A percentile compares a stretch with the other conserved stretches of the same genome.
phyloP scores from a whole-genome alignment of 768 basidiomycete species.

The Termitomyces sp. region DNA sequence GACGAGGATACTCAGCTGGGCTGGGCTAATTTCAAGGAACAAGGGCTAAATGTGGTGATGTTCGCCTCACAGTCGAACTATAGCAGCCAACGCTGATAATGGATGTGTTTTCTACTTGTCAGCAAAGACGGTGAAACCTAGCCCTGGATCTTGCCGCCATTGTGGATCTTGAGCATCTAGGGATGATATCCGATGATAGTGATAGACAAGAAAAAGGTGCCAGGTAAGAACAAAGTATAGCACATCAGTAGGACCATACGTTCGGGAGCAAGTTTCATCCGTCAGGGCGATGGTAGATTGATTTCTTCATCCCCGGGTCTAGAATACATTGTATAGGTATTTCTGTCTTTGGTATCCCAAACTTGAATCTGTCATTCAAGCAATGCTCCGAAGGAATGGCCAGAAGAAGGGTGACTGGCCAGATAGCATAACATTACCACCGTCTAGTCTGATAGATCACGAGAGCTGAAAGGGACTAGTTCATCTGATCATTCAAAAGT shows the following conservation, averaged over 20 bases:
- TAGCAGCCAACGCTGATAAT: neutral
- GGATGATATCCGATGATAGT: neutral
- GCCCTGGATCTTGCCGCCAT: neutral
- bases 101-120: neutral
- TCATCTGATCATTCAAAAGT: neutral
- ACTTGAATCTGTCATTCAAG: neutral
- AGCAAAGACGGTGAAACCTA: neutral
- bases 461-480: neutral
- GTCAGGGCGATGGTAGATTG: neutral
- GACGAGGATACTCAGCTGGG: neutral
- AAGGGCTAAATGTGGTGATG: neutral
- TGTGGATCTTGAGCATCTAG: neutral
- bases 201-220: neutral
- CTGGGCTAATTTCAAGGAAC: too few species aligned
- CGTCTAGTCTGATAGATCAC: neutral
- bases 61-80: neutral
- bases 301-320: neutral
- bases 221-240: neutral
- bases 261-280: neutral
- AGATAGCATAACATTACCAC: neutral
- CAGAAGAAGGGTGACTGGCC: neutral
- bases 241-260: neutral
- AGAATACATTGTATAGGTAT: neutral
- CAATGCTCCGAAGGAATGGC: neutral
- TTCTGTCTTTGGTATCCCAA: neutral